A percentile compares a stretch with the other conserved stretches of the same genome.
phyloP scores from a whole-genome alignment of 2,329 filamentous ascomycete genomes.

The Trichoderma gracile region DNA sequence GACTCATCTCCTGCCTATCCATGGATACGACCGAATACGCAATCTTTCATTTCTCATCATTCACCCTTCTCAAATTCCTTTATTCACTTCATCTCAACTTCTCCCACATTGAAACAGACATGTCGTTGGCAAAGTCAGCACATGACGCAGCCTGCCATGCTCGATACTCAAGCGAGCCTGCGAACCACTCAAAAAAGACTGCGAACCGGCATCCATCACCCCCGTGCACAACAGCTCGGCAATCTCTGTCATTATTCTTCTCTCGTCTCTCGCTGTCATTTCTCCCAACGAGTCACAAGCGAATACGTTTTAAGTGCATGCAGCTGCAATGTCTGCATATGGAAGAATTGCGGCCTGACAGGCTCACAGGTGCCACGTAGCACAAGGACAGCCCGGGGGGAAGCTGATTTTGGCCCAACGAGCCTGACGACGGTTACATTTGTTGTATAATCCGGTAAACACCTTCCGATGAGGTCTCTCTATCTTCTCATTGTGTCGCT shows the following conservation, averaged over 20 bases:
- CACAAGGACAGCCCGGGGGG: neutral
- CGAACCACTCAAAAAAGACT: neutral
- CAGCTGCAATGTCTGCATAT: slow-evolving; percentile 1
- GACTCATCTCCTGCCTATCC: neutral
- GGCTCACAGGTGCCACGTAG: slow-evolving; percentile 1
- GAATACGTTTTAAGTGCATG: neutral
- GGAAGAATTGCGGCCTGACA: neutral
- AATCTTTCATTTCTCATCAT: too few relatives aligned
- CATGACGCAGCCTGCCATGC: neutral
- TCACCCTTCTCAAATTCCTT: too few relatives aligned
- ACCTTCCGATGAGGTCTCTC: neutral
- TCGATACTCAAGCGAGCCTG: neutral
- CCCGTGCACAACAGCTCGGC: neutral
- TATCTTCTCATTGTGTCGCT: neutral
- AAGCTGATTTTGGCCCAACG: neutral
- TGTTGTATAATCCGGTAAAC: neutral
- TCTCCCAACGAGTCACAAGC: neutral
- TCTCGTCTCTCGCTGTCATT: too few relatives aligned
- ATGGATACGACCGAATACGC: too few relatives aligned
- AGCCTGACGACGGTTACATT: slow-evolving; percentile 1
- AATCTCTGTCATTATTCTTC: neutral
- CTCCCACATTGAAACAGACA: neutral
- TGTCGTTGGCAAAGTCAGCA: slow-evolving; percentile 8
- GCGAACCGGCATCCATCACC: neutral
- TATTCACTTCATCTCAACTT: neutral